phyloP scores from a whole-genome alignment of 2,329 filamentous ascomycete genomes.

The Trichoderma breve region DNA sequence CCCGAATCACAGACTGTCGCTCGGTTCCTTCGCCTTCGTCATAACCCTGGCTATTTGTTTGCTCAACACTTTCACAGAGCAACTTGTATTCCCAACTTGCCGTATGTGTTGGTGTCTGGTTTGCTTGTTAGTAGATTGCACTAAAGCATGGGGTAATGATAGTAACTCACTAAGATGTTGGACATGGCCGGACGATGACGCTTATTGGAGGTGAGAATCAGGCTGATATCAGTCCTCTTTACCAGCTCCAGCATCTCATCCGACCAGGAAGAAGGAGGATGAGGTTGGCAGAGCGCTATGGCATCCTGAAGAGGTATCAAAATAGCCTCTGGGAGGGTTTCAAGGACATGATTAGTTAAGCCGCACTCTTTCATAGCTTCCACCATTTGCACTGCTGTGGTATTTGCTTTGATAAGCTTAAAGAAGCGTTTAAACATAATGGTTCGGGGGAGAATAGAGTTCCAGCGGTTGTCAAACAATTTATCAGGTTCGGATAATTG shows the following conservation, averaged over 20 bases:
- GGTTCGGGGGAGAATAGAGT: slow-evolving; percentile 61
- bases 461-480: slow-evolving; percentile 42
- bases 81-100: slow-evolving; percentile 72
- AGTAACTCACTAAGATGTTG: slow-evolving; percentile 43
- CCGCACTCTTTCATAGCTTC: slow-evolving; percentile 71
- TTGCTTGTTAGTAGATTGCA: slow-evolving; percentile 27
- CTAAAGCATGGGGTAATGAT: neutral
- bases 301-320: slow-evolving; percentile 77
- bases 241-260: slow-evolving; percentile 70
- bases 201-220: slow-evolving; percentile 52
- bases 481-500: slow-evolving; percentile 37
- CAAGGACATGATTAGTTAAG: slow-evolving; percentile 65
- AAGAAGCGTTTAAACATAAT: slow-evolving; percentile 69
- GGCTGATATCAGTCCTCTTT: slow-evolving; percentile 75
- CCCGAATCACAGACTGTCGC: slow-evolving; percentile 74
- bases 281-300: slow-evolving; percentile 79
- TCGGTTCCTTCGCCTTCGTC: slow-evolving; percentile 83
- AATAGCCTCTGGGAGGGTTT: slow-evolving; percentile 83
- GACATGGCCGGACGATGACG: slow-evolving; percentile 33
- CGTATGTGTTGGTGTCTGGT: slow-evolving; percentile 59
- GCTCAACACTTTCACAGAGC: slow-evolving; percentile 68
- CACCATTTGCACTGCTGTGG: slow-evolving; percentile 61
- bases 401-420: slow-evolving; percentile 50
- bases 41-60: slow-evolving; percentile 57
- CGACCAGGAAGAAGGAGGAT: slow-evolving; percentile 75